phyloP scores from a whole-genome alignment of 768 basidiomycete species.

The Termitomyces eurrhizus region DNA sequence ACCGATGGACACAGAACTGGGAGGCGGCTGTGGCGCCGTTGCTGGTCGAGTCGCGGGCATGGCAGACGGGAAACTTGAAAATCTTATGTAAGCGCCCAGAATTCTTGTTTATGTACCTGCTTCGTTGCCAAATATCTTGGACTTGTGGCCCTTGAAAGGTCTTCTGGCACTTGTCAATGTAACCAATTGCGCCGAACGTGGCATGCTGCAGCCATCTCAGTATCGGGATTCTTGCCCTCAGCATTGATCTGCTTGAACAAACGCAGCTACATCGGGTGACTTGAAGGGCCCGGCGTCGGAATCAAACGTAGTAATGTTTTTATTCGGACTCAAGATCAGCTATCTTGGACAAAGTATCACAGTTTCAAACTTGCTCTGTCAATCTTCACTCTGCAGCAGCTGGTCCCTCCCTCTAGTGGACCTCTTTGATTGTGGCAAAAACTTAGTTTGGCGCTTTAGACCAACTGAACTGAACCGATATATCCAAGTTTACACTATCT shows the following conservation, averaged over 20 bases:
- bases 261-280: background rate
- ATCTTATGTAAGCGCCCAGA: slow-evolving; percentile 22
- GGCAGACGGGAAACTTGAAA: slow-evolving; percentile 23
- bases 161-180: background rate
- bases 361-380: background rate
- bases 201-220: background rate
- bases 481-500: background rate
- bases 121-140: slow-evolving; percentile 16
- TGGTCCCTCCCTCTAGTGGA: background rate
- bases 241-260: slow-evolving; percentile 1
- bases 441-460: background rate
- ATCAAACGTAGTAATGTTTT: background rate
- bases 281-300: background rate
- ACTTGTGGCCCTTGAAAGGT: background rate
- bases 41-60: slow-evolving; percentile 23
- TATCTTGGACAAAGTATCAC: background rate
- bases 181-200: too few species aligned
- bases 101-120: slow-evolving; percentile 12
- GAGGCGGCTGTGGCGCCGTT: slow-evolving; percentile 37
- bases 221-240: background rate
- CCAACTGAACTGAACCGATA: background rate
- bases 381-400: background rate
- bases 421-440: background rate
- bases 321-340: background rate
- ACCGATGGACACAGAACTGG: slow-evolving; percentile 81